Conservation (phyloP, 345 rosid species). For the Adansonia digitata region DNA sequence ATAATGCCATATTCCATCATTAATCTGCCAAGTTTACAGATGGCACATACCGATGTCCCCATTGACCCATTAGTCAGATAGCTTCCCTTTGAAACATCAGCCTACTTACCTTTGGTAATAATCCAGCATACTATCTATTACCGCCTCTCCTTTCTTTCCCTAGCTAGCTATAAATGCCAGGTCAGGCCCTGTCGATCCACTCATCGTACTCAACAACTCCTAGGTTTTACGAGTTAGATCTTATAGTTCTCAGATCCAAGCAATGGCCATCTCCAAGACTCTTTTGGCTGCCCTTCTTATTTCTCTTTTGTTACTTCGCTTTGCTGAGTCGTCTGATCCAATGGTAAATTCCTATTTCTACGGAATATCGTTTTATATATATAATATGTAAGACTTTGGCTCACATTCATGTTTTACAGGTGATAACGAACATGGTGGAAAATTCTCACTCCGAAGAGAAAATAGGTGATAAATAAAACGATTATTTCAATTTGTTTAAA, state of each 20-base stretch:
- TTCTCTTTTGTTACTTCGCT: constrained; percentile 42
- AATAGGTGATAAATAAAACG: background rate
- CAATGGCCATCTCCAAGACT: constrained; percentile 43
- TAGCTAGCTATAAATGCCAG: background rate
- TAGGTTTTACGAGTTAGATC: background rate
- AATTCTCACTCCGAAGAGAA: background rate
- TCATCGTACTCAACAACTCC: background rate
- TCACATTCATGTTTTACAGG: background rate
- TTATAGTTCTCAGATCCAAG: background rate
- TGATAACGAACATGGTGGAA: background rate
- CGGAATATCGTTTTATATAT: background rate
- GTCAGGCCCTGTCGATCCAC: background rate
- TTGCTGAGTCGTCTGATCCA: constrained; percentile 11
- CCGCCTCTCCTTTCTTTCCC: background rate
- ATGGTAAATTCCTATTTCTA: background rate
- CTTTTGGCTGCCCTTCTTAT: constrained; percentile 40
- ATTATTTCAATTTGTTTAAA: background rate
- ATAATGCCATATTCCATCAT: background rate
- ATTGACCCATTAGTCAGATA: background rate
- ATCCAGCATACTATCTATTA: background rate
- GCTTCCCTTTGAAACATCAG: constrained; percentile 3
- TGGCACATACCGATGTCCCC: background rate
- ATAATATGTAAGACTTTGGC: background rate
- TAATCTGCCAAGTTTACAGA: background rate
- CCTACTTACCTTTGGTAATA: background rate